These are phyloP conservation scores for Inga laurina DNA, from an alignment of 306 rosid species.

Conservation along the genomic window DNA sequence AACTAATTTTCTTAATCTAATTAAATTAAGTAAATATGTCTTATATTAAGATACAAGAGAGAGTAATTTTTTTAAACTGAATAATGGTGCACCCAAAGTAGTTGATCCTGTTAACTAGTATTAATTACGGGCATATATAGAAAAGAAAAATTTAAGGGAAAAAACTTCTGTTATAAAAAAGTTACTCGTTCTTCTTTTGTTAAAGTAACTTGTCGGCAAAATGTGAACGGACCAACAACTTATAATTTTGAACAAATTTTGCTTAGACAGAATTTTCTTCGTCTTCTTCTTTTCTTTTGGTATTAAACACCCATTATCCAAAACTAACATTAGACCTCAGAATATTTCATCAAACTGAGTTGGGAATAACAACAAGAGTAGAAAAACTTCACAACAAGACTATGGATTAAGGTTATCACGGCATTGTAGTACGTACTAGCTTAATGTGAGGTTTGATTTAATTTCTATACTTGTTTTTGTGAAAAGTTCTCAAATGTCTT, in stretches of 20 bases:
- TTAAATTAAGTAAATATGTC: no score
- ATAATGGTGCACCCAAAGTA: background rate
- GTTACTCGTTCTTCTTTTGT: background rate
- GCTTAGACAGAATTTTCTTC: background rate
- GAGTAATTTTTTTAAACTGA: background rate
- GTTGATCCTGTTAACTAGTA: background rate
- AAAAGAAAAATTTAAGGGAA: background rate
- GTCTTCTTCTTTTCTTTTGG: background rate
- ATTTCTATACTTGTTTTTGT: background rate
- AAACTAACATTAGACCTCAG: no score
- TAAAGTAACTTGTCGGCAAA: background rate
- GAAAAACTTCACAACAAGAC: no score
- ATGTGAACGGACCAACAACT: background rate
- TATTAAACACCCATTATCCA: background rate
- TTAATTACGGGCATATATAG: background rate
- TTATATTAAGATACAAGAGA: no score
- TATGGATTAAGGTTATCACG: no score
- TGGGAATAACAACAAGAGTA: no score
- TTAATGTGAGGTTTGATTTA: no score
- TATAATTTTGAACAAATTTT: no score
- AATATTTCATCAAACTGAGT: no score
- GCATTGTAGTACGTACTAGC: no score
- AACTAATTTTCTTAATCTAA: no score
- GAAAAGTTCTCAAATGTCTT: background rate
- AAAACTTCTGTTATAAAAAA: background rate